A percentile compares a stretch with the other conserved stretches of the same genome.
Evolutionary conservation across 2,329 filamentous ascomycete genomes (phyloP).

Genomic region (Colletotrichum sp.): DNA sequence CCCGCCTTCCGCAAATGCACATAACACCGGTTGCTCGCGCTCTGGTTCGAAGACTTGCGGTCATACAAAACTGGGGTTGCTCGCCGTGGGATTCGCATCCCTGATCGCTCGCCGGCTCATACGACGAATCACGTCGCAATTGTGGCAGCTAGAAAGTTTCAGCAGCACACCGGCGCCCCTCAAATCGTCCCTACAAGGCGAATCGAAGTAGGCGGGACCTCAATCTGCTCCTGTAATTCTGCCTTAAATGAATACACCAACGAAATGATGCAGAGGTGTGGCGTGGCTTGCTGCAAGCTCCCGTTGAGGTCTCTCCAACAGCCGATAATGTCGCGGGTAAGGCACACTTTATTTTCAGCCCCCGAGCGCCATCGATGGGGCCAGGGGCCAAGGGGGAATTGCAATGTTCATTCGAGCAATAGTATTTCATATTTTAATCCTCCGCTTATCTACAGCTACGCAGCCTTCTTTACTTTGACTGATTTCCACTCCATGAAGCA

Average conservation of each 20-base stretch:
- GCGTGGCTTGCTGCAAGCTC: background rate
- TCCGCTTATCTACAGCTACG: background rate
- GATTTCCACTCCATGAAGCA: constrained; percentile 18
- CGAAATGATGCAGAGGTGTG: background rate
- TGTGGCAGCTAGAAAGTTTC: background rate
- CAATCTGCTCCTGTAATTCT: background rate
- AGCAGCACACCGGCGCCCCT: background rate
- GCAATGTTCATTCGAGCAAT: background rate
- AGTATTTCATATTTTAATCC: background rate
- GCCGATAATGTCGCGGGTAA: background rate
- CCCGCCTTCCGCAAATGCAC: background rate
- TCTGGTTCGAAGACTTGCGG: background rate
- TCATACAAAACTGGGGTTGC: background rate
- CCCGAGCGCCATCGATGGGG: background rate
- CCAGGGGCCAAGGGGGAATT: background rate
- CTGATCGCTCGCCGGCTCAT: background rate
- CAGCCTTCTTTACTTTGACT: background rate
- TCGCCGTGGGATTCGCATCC: background rate
- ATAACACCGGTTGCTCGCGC: background rate
- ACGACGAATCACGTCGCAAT: background rate
- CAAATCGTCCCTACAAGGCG: background rate
- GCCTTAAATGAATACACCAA: background rate
- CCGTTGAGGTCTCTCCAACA: background rate
- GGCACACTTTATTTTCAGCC: background rate
- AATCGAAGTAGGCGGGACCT: background rate